Evolutionary conservation across 495 filamentous ascomycete genomes (phyloP).

Genomic region (Gamarada debralockiae): DNA sequence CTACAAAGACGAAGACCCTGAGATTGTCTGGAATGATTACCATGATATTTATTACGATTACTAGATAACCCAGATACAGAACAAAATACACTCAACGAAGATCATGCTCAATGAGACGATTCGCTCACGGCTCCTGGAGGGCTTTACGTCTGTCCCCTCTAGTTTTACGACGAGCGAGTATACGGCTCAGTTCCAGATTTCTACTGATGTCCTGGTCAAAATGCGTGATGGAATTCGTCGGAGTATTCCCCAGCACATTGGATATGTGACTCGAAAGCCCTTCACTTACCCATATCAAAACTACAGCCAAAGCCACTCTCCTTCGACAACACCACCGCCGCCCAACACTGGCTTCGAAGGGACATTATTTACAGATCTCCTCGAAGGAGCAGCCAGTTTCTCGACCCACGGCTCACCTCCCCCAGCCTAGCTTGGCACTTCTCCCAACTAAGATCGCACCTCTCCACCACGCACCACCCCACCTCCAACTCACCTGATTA

Average conservation of each 20-base stretch:
- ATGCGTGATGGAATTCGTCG: slow-evolving; percentile 39
- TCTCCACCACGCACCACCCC: background rate
- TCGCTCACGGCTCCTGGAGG: slow-evolving; percentile 26
- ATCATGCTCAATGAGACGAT: slow-evolving; percentile 54
- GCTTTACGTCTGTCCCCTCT: slow-evolving; percentile 13
- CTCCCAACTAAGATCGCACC: too few relatives aligned
- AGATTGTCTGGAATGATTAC: slow-evolving; percentile 43
- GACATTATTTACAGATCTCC: background rate
- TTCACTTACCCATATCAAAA: background rate
- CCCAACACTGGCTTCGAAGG: background rate
- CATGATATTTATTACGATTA: slow-evolving; percentile 57
- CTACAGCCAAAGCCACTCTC: too few relatives aligned
- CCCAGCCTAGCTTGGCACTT: too few relatives aligned
- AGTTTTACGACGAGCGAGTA: slow-evolving; percentile 4
- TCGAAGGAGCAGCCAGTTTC: background rate
- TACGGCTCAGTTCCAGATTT: slow-evolving; percentile 5
- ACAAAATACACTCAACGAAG: slow-evolving; percentile 57
- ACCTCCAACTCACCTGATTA: background rate
- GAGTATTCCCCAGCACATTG: slow-evolving; percentile 42
- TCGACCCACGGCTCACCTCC: background rate
- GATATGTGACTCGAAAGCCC: slow-evolving; percentile 14
- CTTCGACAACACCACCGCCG: background rate
- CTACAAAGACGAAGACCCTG: slow-evolving; percentile 26
- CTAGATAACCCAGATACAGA: slow-evolving; percentile 57
- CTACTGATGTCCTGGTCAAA: slow-evolving; percentile 20